Base-by-base conservation (phyloP, 140 eudicot species). In the Bidens hawaiensis region DNA sequence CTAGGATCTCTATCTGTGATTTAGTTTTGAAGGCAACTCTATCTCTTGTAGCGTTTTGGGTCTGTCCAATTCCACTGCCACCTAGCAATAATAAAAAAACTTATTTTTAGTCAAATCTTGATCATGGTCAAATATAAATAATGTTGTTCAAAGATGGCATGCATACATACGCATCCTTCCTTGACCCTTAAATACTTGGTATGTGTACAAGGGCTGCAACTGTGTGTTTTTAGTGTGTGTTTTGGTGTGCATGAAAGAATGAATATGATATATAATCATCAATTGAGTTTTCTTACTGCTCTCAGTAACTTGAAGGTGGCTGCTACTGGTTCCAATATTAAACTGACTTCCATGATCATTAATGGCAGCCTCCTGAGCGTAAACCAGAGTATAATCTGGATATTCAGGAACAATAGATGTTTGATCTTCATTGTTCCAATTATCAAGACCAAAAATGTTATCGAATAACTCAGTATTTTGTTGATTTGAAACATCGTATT, bases 1-100 rank as follows among this genome's bases (percentile, higher is more conserved):
- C 89, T 27, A 91, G 83, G 57, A 85, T 63, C 78, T 91, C 99
- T 26, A 82, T 46, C 49, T 80, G 85, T 3, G 99, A 82, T 75
- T 71, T 72, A 16, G 83, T 91, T 65, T 57, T 80, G 67, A 91
- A 91, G 36, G 98, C 96, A 40, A 87, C 86, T 62, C 69, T 81
- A 16, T 77, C 83, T 60, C 62, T 80, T 5, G 13, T 46, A 14
- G 49, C 83, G 33, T 55, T 85, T 71, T 34, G 78, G 62, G 63
- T 74, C 23, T 49, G 63, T 49, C 55, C 57, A 40, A 68, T 72
- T 16, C 57, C 83, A 34, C 16, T 31, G 18, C 46, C 76, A 17
- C 76, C 91, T 89, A 40, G 17, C 46, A 46, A 24, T 26, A 46
- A 45, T 3, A 3, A n/a, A 2, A 48, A 48, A 48, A 48, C 55